These are phyloP conservation scores for Oryza officinalis DNA, from an alignment of 176 grass and related monocot species.

Conservation along the genomic window DNA sequence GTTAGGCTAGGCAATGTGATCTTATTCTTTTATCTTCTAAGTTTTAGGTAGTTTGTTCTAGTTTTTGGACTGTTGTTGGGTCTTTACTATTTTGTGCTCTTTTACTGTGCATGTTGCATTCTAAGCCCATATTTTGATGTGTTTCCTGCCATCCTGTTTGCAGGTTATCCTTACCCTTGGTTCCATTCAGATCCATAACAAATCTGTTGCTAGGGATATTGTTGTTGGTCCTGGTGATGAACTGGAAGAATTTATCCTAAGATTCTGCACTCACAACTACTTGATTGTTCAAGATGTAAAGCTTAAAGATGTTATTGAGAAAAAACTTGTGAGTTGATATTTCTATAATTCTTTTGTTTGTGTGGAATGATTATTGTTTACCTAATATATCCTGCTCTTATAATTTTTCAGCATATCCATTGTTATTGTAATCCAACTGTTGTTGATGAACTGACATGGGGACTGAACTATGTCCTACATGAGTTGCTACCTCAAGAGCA, in stretches of 20 bases:
- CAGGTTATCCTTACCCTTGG: not conserved
- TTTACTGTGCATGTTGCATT: not conserved
- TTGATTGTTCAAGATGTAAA: not conserved
- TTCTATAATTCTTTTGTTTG: not conserved
- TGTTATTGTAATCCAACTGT: not conserved
- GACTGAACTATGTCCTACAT: not conserved
- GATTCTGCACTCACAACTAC: not conserved
- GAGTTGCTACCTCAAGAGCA: not conserved
- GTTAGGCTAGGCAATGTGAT: no score
- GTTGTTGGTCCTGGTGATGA: not conserved
- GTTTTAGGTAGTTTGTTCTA: not conserved
- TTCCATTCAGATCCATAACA: not conserved
- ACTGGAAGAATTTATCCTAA: not conserved
- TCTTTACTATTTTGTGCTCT: not conserved
- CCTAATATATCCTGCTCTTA: not conserved
- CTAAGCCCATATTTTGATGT: not conserved
- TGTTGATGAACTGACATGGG: not conserved
- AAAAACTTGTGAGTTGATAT: constrained; percentile 12
- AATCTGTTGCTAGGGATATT: not conserved
- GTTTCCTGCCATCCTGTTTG: not conserved
- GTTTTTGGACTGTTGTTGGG: not conserved
- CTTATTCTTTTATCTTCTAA: not conserved
- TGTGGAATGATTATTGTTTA: not conserved
- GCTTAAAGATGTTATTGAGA: not conserved
- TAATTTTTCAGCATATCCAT: not conserved